Conservation (phyloP, 2,329 filamentous ascomycete genomes). For the Claviceps digitariae region DNA sequence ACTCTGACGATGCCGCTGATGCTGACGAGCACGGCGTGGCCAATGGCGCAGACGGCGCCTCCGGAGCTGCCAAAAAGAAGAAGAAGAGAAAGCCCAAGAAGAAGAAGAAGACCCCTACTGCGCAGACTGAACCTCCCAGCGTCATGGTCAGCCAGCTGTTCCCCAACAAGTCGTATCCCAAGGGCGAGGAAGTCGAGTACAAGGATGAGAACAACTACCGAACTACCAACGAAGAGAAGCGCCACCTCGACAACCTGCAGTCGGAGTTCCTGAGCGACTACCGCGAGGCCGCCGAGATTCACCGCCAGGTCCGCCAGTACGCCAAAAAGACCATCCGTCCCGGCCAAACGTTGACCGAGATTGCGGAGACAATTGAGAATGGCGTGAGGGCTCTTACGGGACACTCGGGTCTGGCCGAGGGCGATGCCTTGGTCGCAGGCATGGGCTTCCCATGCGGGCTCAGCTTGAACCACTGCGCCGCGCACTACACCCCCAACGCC, state of each 20-base stretch:
- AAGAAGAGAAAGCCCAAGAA: slow-evolving; percentile 77
- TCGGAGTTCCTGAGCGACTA: slow-evolving; percentile 71
- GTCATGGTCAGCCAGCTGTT: slow-evolving; percentile 61
- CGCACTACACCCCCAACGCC: slow-evolving; percentile 77
- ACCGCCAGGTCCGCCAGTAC: slow-evolving; percentile 75
- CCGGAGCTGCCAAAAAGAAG: slow-evolving; percentile 27
- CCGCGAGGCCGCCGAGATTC: slow-evolving; percentile 75
- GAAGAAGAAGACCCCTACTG: slow-evolving; percentile 56
- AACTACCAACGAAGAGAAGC: slow-evolving; percentile 72
- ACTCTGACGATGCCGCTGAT: slow-evolving; percentile 41
- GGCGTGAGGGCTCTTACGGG: slow-evolving; percentile 64
- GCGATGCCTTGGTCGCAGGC: slow-evolving; percentile 63
- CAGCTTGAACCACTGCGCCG: slow-evolving; percentile 72
- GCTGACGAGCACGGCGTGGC: slow-evolving; percentile 29
- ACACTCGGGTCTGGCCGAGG: slow-evolving; percentile 62
- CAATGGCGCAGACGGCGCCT: slow-evolving; percentile 22
- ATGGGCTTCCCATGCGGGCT: slow-evolving; percentile 81
- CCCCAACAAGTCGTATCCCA: slow-evolving; percentile 57
- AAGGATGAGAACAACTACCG: slow-evolving; percentile 61
- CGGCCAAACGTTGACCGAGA: slow-evolving; percentile 66
- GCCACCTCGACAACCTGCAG: slow-evolving; percentile 69
- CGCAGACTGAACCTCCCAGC: slow-evolving; percentile 61
- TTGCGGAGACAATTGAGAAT: slow-evolving; percentile 79
- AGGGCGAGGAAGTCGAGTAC: slow-evolving; percentile 69
- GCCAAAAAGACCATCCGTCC: slow-evolving; percentile 70